These are phyloP conservation scores for Suhomyces panamericanus DNA, from an alignment of 1,139 yeast species.

Conservation along the genomic window DNA sequence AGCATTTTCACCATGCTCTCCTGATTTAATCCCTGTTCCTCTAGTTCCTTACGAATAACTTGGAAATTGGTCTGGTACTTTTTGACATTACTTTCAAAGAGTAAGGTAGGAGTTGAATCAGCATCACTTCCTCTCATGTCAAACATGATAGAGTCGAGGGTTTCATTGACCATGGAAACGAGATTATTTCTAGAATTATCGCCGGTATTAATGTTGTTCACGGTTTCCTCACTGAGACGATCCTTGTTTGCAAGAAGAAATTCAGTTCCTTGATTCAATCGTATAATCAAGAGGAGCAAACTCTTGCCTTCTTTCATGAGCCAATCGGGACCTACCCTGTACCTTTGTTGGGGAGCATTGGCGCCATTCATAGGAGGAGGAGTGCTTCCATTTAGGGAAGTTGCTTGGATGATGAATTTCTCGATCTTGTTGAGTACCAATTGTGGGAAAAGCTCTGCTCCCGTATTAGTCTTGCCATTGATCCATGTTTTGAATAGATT, in stretches of 20 bases:
- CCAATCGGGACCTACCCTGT: slow-evolving; percentile 20
- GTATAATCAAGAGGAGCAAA: slow-evolving; percentile 23
- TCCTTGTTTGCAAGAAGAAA: neutral
- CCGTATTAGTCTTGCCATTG: slow-evolving; percentile 32
- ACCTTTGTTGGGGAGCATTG: neutral
- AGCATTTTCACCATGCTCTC: slow-evolving; percentile 17
- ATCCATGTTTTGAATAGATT: slow-evolving; percentile 46
- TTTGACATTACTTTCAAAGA: slow-evolving; percentile 21
- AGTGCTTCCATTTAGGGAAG: slow-evolving; percentile 21
- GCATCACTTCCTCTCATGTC: slow-evolving; percentile 20
- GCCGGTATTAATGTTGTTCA: slow-evolving; percentile 16
- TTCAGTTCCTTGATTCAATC: slow-evolving; percentile 16
- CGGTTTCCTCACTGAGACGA: slow-evolving; percentile 9
- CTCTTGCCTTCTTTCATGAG: slow-evolving; percentile 25
- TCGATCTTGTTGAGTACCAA: slow-evolving; percentile 35
- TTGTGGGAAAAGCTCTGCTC: slow-evolving; percentile 38
- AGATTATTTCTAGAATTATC: slow-evolving; percentile 30
- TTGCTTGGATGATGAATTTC: slow-evolving; percentile 42
- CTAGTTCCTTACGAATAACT: slow-evolving; percentile 30
- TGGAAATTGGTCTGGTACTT: slow-evolving; percentile 29
- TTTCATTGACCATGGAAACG: slow-evolving; percentile 33
- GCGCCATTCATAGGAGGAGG: slow-evolving; percentile 8
- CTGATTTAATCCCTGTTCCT: slow-evolving; percentile 31
- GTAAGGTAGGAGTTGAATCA: slow-evolving; percentile 11
- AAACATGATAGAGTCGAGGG: slow-evolving; percentile 26